Conservation (phyloP, 75 land plant species). For the Sequoia sempervirens region DNA sequence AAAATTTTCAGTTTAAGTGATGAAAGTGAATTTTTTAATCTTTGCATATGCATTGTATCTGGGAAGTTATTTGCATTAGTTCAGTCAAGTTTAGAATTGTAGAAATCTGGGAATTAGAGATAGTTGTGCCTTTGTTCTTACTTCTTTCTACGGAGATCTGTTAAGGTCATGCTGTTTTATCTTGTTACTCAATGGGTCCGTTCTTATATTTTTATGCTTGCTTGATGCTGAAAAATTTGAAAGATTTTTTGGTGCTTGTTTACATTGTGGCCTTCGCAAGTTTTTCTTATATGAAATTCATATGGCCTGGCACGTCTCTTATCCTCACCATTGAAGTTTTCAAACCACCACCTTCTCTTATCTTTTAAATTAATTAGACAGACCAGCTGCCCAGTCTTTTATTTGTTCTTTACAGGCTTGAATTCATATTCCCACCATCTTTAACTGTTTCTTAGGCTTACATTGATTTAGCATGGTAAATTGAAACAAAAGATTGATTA, state of each 20-base stretch:
- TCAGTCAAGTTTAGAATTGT: background rate
- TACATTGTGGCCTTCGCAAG: background rate
- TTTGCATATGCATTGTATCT: background rate
- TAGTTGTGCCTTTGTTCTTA: background rate
- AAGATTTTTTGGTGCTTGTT: background rate
- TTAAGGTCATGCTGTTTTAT: background rate
- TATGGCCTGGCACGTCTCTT: background rate
- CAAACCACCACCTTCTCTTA: background rate
- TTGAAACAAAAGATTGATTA: background rate
- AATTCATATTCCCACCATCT: background rate
- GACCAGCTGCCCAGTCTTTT: background rate
- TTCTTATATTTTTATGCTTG: background rate
- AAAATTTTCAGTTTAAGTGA: background rate
- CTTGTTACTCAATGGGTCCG: background rate
- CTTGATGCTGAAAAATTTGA: too few species aligned
- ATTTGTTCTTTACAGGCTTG: background rate
- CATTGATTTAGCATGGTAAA: background rate
- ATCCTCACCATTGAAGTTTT: background rate
- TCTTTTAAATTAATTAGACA: background rate
- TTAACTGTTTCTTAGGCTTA: background rate
- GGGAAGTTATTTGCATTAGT: background rate
- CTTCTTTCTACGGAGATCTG: background rate
- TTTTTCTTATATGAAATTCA: background rate
- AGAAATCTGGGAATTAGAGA: background rate
- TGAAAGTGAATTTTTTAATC: background rate